These are phyloP conservation scores for Globisporangium cederbergense DNA, from an alignment of 352 stramenopile species.

Conservation along the genomic window DNA sequence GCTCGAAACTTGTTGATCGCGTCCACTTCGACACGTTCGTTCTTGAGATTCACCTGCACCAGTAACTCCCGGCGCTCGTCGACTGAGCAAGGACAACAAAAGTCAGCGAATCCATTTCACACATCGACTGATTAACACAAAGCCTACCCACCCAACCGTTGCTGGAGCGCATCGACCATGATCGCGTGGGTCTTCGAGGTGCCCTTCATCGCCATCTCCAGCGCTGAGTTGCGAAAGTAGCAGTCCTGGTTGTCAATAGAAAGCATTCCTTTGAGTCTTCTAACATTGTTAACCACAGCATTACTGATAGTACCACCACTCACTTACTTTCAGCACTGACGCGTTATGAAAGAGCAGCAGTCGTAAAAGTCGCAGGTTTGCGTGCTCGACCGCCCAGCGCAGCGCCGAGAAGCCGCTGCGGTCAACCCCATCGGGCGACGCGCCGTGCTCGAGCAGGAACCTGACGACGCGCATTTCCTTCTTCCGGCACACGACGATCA, in stretches of 20 bases:
- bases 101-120: neutral
- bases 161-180: slow-evolving; percentile 40
- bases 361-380: slow-evolving; percentile 28
- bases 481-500: slow-evolving; percentile 52
- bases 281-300: neutral
- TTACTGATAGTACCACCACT: neutral
- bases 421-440: slow-evolving; percentile 39
- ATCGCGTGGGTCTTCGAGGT: slow-evolving; percentile 31
- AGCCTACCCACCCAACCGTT: slow-evolving; percentile 36
- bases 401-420: slow-evolving; percentile 42
- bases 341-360: slow-evolving; percentile 37
- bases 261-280: neutral
- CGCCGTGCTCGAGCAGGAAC: slow-evolving; percentile 42
- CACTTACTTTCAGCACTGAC: slow-evolving; percentile 32
- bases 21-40: slow-evolving; percentile 34
- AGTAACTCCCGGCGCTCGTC: slow-evolving; percentile 33
- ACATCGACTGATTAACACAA: neutral
- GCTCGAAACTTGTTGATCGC: slow-evolving; percentile 26
- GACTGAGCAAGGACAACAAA: slow-evolving; percentile 20
- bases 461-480: slow-evolving; percentile 30
- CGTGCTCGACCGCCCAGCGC: slow-evolving; percentile 43
- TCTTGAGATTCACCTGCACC: slow-evolving; percentile 24
- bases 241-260: slow-evolving; percentile 24
- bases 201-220: slow-evolving; percentile 36
- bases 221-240: slow-evolving; percentile 40